Evolutionary conservation across 352 stramenopile genomes (phyloP).

Genomic region (Phytophthora rubi): DNA sequence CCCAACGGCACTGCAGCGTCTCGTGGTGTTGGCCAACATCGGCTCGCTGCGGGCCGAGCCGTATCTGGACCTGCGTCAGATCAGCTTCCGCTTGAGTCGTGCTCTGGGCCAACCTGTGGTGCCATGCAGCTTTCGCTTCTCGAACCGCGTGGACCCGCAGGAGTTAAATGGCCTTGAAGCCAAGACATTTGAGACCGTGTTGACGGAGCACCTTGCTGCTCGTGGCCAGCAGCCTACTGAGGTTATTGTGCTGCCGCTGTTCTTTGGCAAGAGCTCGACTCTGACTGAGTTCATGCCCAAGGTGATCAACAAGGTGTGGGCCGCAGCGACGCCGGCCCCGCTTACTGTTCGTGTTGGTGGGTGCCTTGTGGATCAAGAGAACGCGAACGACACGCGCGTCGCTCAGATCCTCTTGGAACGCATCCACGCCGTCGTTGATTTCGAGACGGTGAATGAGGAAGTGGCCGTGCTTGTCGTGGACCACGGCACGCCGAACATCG

Average conservation of each 20-base stretch:
- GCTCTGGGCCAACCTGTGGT: constrained; percentile 59
- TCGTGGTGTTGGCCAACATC: constrained; percentile 78
- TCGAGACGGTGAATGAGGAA: constrained; percentile 31
- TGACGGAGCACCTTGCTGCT: constrained; percentile 50
- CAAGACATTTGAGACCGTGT: constrained; percentile 70
- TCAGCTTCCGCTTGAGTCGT: constrained; percentile 71
- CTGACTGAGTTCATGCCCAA: constrained; percentile 79
- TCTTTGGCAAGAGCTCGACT: constrained; percentile 80
- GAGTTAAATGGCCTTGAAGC: constrained; percentile 70
- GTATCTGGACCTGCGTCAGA: constrained; percentile 76
- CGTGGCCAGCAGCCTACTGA: constrained; percentile 28
- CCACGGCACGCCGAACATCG: constrained; percentile 70
- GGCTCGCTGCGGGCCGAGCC: constrained; percentile 73
- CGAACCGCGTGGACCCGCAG: constrained; percentile 63
- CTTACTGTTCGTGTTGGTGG: constrained; percentile 52
- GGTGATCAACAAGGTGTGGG: constrained; percentile 59
- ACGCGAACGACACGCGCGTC: constrained; percentile 58
- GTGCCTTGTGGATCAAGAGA: constrained; percentile 65
- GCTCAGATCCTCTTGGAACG: constrained; percentile 68
- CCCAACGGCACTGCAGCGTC: constrained; percentile 13
- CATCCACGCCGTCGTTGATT: constrained; percentile 48
- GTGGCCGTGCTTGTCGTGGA: constrained; percentile 79
- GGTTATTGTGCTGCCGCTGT: constrained; percentile 76
- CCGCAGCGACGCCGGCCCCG: constrained; percentile 8
- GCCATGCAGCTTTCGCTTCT: constrained; percentile 83